phyloP scores from a whole-genome alignment of 1,284 basidiomycete species.

The Peniophora sp. region DNA sequence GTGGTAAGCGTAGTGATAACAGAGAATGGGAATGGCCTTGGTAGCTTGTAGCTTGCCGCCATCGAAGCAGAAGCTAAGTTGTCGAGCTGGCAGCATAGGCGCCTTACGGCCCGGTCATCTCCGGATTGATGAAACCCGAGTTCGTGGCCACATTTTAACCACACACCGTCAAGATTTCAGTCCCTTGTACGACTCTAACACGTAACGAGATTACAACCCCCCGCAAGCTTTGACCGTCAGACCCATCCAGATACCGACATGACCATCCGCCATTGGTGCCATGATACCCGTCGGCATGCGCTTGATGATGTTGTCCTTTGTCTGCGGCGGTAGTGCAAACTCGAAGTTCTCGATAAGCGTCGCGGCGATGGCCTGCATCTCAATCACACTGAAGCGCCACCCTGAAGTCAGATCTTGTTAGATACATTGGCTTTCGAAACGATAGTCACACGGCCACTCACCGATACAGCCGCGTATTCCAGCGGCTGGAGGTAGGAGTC shows the following conservation, averaged over 20 bases:
- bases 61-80: no score
- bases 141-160: no score
- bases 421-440: neutral
- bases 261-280: slow-evolving; percentile 5
- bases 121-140: no score
- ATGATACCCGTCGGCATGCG: slow-evolving; percentile 8
- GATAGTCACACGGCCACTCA: slow-evolving; percentile 22
- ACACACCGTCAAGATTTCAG: no score
- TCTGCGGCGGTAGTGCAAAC: slow-evolving; percentile 12
- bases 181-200: no score
- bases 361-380: slow-evolving; percentile 15
- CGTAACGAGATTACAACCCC: no score
- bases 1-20: no score
- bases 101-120: no score
- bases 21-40: no score
- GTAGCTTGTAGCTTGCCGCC: no score
- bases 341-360: slow-evolving; percentile 19
- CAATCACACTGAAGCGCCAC: slow-evolving; percentile 14
- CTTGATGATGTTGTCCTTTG: slow-evolving; percentile 6
- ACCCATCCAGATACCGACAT: slow-evolving; percentile 8
- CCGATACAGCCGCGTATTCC: slow-evolving; percentile 24
- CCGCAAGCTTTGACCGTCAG: slow-evolving; percentile 1
- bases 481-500: slow-evolving; percentile 9
- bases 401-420: slow-evolving; percentile 3
- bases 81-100: no score